Base-by-base conservation (phyloP, 1,139 yeast species). In the Meyerozyma smithsonii region DNA sequence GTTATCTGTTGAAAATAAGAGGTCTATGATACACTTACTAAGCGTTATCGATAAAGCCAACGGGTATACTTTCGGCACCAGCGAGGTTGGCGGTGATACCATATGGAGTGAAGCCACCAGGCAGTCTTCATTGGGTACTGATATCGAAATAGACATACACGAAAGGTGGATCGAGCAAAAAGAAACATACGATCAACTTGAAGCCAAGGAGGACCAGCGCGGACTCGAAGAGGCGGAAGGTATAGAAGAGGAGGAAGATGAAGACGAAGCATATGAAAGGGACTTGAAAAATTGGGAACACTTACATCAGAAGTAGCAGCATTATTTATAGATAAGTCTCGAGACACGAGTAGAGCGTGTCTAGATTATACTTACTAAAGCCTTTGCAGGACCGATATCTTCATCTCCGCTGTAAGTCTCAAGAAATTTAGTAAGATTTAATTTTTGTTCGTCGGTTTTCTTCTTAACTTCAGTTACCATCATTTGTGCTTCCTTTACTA, bases 61-160 rank as follows among this genome's bases (percentile, higher is more conserved):
- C 50, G 99, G 99, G 0, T 94, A 94, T 57, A 75, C 86, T 49
- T 89, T 87, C 66, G 99, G 99, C 0, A 67, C 89, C 2, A 84
- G 89, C 25, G 99, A 94, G 51, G 72, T 90, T 11, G 96, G 97
- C 3, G 97, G 97, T 14, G 99, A 94, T 57, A 77, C 94, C 0
- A 81, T 92, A 3, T 94, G 98, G 98, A 85, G 90, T 12, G 96
- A 90, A 51, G 96, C 97, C 0, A 77, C 92, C 1, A 72, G 98
- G 46, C 92, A 86, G 50, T 79, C 82, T 5, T 86, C 89, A 2
- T 61, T 66, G 39, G 69, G 73, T 0, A 77, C 74, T 3, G 52
- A 51, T 35, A 72, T 69, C 38, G 68, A 64, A 15, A 69, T 82
- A 5, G 96, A 90, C 56, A 77, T 89, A 5, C 98, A 94, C 50